Evolutionary conservation across 2,329 filamentous ascomycete genomes (phyloP).

Genomic region (Aureobasidium sp.): DNA sequence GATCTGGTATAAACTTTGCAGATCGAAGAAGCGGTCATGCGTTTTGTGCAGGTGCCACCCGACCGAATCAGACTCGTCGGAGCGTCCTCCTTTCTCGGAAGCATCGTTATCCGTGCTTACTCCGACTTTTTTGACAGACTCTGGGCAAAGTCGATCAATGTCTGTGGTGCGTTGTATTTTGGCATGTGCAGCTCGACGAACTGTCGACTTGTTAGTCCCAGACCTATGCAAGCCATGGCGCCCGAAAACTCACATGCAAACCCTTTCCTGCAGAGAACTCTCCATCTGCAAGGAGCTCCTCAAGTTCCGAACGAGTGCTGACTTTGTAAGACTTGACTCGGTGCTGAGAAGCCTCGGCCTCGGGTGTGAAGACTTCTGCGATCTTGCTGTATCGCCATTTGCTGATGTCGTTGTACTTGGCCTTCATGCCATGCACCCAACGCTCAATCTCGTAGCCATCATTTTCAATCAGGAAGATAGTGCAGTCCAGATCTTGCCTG

Average conservation of each 20-base stretch:
- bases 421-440: slow-evolving; percentile 63
- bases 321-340: slow-evolving; percentile 17
- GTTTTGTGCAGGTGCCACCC: neutral
- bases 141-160: slow-evolving; percentile 6
- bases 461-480: slow-evolving; percentile 82
- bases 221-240: neutral
- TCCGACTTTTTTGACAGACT: neutral
- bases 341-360: neutral
- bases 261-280: slow-evolving; percentile 20
- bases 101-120: neutral
- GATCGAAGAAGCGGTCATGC: neutral
- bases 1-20: neutral
- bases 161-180: slow-evolving; percentile 57
- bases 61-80: neutral
- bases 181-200: slow-evolving; percentile 80
- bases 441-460: slow-evolving; percentile 86
- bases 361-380: slow-evolving; percentile 16
- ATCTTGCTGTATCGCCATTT: slow-evolving; percentile 18
- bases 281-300: slow-evolving; percentile 18
- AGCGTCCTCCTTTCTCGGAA: neutral
- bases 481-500: slow-evolving; percentile 63
- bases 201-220: slow-evolving; percentile 39
- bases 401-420: slow-evolving; percentile 45
- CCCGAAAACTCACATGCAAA: neutral
- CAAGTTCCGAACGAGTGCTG: slow-evolving; percentile 20